Percentiles rank a stretch among this genome's conserved stretches.
phyloP scores from a whole-genome alignment of 208 protist species.

The Entamoeba invadens region DNA sequence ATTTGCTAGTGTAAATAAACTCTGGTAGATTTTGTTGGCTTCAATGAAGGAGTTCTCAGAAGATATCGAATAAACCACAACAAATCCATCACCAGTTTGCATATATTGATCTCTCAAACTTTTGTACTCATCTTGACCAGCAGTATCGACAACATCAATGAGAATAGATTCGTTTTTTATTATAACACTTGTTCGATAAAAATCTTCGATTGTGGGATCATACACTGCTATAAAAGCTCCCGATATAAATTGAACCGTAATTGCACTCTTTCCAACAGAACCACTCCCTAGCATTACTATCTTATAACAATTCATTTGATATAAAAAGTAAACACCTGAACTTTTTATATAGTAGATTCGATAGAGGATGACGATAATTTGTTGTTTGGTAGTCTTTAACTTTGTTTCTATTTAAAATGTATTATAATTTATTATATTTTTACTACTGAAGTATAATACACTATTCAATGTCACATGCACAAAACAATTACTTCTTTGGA shows the following conservation, averaged over 20 bases:
- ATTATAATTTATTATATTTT: too few relatives aligned
- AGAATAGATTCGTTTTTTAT: background rate
- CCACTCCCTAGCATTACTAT: background rate
- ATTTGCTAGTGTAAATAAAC: slow-evolving; percentile 33
- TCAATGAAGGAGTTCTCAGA: slow-evolving; percentile 46
- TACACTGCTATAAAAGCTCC: background rate
- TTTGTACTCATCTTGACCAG: slow-evolving; percentile 35
- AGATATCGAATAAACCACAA: slow-evolving; percentile 55
- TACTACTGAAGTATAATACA: too few relatives aligned
- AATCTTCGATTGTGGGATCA: slow-evolving; percentile 10
- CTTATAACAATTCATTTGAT: slow-evolving; percentile 1
- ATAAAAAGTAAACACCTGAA: too few relatives aligned
- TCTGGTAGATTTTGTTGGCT: slow-evolving; percentile 41
- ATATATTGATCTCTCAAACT: slow-evolving; percentile 48
- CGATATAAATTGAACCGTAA: background rate
- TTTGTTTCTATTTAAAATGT: too few relatives aligned
- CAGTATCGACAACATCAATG: background rate
- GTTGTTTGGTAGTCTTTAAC: too few relatives aligned
- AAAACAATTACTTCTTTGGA: too few relatives aligned
- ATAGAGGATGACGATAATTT: too few relatives aligned
- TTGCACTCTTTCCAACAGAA: background rate
- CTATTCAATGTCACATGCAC: too few relatives aligned
- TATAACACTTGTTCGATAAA: background rate
- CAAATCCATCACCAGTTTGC: slow-evolving; percentile 49
- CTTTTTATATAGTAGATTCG: too few relatives aligned